A percentile compares a stretch with the other conserved stretches of the same genome.
Conservation (phyloP, 306 rosid genomes). For the Inga leiocalycina region DNA sequence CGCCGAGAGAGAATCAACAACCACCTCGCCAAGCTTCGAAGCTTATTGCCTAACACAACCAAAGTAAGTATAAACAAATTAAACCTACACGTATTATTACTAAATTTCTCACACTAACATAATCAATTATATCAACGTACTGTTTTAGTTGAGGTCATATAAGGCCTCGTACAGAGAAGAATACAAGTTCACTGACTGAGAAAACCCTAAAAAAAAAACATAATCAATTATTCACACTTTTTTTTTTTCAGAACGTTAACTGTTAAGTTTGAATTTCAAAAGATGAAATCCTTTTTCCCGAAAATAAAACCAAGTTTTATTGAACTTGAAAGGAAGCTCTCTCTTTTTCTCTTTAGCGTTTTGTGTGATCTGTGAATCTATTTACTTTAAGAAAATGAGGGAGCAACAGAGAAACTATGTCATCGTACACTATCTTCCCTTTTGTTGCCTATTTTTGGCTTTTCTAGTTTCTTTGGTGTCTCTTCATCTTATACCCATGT, state of each 20-base stretch:
- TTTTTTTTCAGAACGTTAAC: too few relatives aligned
- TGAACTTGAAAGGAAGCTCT: not conserved
- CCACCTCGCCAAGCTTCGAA: slow-evolving; percentile 86
- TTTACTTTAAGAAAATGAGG: slow-evolving; percentile 23
- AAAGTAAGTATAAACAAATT: slow-evolving; percentile 58
- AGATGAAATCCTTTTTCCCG: not conserved
- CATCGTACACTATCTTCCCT: slow-evolving; percentile 2
- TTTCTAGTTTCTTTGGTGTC: slow-evolving; percentile 7
- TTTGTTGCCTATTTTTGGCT: slow-evolving; percentile 7
- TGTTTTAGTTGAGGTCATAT: too few relatives aligned
- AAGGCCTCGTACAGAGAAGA: too few relatives aligned
- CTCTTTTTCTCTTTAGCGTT: not conserved
- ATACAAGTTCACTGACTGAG: too few relatives aligned
- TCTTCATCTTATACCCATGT: not conserved
- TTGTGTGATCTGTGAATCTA: slow-evolving; percentile 22
- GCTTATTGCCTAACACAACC: slow-evolving; percentile 86
- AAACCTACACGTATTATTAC: not conserved
- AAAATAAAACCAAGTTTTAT: too few relatives aligned
- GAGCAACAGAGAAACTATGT: not conserved
- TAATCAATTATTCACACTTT: too few relatives aligned
- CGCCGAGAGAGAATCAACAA: slow-evolving; percentile 95
- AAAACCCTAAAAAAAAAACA: too few relatives aligned
- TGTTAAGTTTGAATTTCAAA: not conserved
- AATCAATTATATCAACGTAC: too few relatives aligned
- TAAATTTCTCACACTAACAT: not conserved